A percentile compares a stretch with the other conserved stretches of the same genome.
These are phyloP conservation scores for Heterobasidion occidentale DNA, from an alignment of 1,284 basidiomycete species.

Conservation along the genomic window DNA sequence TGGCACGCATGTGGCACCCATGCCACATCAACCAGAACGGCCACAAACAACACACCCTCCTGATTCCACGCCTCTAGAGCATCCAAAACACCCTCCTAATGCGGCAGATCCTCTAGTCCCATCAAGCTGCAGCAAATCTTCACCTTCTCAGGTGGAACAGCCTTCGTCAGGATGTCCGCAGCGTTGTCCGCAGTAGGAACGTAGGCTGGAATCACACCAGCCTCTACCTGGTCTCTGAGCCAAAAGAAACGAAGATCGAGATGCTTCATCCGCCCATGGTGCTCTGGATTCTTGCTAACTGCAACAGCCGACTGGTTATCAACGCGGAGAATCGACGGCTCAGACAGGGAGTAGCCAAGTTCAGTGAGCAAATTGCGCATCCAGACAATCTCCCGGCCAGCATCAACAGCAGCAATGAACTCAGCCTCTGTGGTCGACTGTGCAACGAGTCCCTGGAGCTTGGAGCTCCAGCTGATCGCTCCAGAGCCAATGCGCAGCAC, in stretches of 20 bases:
- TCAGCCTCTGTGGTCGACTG: conserved; percentile 17
- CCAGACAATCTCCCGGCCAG: conserved; percentile 21
- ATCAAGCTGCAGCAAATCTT: neutral
- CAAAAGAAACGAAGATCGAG: conserved; percentile 28
- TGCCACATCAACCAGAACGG: no score
- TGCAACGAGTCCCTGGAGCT: conserved; percentile 7
- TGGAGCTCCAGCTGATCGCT: conserved; percentile 5
- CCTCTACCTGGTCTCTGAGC: conserved; percentile 20
- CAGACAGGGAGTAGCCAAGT: conserved; percentile 5
- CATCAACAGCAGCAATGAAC: conserved; percentile 18
- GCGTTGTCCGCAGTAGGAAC: conserved; percentile 14
- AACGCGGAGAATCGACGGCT: conserved; percentile 13
- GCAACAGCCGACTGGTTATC: conserved; percentile 27
- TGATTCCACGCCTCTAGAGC: no score
- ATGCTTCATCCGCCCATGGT: conserved; percentile 25
- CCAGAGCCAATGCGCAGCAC: conserved; percentile 1
- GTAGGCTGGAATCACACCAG: conserved; percentile 13
- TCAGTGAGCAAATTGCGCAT: conserved; percentile 17
- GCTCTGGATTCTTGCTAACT: conserved; percentile 20
- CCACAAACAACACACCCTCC: no score
- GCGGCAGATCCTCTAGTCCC: neutral
- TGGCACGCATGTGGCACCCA: no score
- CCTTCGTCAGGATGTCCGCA: conserved; percentile 25
- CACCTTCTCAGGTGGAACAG: conserved; percentile 10
- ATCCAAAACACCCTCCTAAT: no score